phyloP scores from a whole-genome alignment of 495 filamentous ascomycete species.

The Friedmanniomyces endolithicus region DNA sequence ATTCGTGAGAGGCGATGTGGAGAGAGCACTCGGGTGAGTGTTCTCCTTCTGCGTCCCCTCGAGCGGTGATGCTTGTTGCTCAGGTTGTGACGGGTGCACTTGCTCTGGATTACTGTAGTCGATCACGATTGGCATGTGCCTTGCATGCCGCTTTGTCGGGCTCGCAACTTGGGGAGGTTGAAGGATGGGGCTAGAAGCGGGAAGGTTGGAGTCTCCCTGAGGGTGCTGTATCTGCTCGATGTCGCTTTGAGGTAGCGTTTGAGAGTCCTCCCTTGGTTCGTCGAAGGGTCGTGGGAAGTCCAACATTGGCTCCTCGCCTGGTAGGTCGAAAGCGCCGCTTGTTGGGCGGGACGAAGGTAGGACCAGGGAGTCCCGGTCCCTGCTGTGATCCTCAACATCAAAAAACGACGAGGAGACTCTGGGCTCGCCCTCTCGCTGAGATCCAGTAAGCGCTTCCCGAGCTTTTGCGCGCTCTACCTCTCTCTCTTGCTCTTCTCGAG shows the following conservation, averaged over 20 bases:
- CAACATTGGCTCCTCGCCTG: not conserved
- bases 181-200: not conserved
- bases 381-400: not conserved
- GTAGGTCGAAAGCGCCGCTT: not conserved
- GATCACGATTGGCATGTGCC: conserved; percentile 9
- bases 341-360: not conserved
- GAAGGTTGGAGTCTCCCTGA: not conserved
- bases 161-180: not conserved
- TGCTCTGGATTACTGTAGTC: not conserved
- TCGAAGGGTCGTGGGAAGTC: not conserved
- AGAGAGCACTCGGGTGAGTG: not conserved
- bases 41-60: not conserved
- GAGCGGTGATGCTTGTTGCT: not conserved
- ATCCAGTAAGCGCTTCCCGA: not conserved
- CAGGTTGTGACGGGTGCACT: not conserved
- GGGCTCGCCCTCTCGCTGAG: not conserved
- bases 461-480: not conserved
- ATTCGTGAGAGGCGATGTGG: not conserved
- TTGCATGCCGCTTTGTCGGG: not conserved
- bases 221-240: not conserved
- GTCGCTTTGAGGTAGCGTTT: not conserved
- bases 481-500: not conserved
- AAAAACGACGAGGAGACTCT: not conserved
- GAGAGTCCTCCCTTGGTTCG: not conserved
- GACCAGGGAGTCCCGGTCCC: not conserved